Base-by-base conservation (phyloP, 2,329 filamentous ascomycete genomes). In the Monilinia polystroma region DNA sequence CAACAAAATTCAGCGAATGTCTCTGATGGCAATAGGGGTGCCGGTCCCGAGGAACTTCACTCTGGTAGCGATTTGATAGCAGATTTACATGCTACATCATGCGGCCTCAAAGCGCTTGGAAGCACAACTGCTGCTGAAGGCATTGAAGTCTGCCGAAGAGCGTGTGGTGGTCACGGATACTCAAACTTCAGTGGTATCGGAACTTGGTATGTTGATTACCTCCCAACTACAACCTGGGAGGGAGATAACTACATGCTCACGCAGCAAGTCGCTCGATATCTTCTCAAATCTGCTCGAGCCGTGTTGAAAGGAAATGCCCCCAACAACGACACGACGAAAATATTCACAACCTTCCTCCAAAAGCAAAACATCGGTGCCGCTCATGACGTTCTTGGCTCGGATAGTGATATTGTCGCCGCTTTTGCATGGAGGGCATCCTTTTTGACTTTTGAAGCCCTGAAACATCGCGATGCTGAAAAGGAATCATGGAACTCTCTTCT, bases 241-340 rank as follows among this genome's bases (percentile, higher is more conserved):
- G 90, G 90, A 55, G 90, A 92, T 79, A 92, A 74, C 81, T 92
- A 90, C 80, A 92, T 93, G 90, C 81, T 93, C 68, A 91, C 89
- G 12, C 90, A 93, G 77, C 90, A 93, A 79, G 90, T 92, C 3
- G 88, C 88, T 3, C 85, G 89, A 67, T 92, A 92, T 80, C 84
- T 93, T 56, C 83, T 93, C 70, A 93, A 92, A 82, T 87, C 89
- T 3, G 90, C 89, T 0, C 87, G 90, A 53, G 83, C 85, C 1
- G 90, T 92, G 0, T 79, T 91, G n/a, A 80, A 83, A 18, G 87
- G 86, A 70, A 85, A 88, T 68, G 82, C 85, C 67, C 79, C 88
- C 56, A 82, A 82, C 71, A 91, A 91, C 75, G 88, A 91, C 78
- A 91, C 88, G 4, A 86, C 86, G 4, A 81, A 80, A 43, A 89